Base-by-base conservation (phyloP, 768 basidiomycete genomes). In the Termitomyces sp. region DNA sequence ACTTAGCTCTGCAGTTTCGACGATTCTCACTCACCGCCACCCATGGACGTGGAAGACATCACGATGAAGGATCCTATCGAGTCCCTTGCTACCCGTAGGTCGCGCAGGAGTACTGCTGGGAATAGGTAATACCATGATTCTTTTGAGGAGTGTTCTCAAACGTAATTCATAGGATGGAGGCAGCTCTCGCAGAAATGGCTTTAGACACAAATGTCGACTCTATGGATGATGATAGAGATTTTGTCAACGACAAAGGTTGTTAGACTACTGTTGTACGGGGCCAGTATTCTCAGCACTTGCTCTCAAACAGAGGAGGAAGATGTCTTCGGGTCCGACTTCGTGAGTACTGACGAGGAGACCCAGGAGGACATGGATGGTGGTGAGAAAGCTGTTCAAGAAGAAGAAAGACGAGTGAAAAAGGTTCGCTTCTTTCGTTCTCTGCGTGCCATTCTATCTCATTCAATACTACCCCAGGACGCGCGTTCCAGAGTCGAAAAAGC, bases 261-360 rank as follows among this genome's bases (percentile, higher is more conserved):
- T 18, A 13, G 3, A 33, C 36, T 62, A 57, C 20, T 16, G 18
- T 28, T 20, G 38, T 50, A 51, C 41, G n/a, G 10, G 18, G 22
- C 14, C 10, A 57, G 24, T 24, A 32, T 11, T 20, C 48, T 48
- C 44, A 45, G 18, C 54, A 63, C 59, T 61, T 24, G 63, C 54
- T 11, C 30, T 55, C 44, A 38, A 48, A 48, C 65, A 91, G 92
- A 90, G 52, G 92, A 94, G 68, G 85, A 89, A 62, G 91, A 93
- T 65, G 68, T 87, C 8, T 90, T 92, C 58, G 90, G 80, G 62
- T 90, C 88, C 10, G 92, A 94, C 68, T 94, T 94, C 65, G 88
- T 85, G 60, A 90, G 87, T 62, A 93, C 92, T 0, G 92, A 93
- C 57, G 90, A 86, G 58, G 77, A 80, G 38, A 77, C 70, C 1